Conservation (phyloP, 202 grass and related monocot species). For the Setaria viridis region DNA sequence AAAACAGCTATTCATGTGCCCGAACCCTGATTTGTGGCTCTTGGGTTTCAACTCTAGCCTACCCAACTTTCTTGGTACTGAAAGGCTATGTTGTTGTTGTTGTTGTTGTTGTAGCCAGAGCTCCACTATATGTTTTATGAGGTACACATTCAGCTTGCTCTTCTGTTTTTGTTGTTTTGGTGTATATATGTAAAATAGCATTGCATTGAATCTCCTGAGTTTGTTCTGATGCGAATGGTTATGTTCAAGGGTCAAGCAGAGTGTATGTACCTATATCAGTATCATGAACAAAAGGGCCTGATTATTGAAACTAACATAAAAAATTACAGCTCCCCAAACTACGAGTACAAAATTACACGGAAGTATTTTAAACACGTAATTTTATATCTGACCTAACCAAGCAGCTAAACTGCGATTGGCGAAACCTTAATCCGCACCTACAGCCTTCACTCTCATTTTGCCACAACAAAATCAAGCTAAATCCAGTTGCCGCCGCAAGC, state of each 20-base stretch:
- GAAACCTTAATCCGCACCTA: slow-evolving; percentile 12
- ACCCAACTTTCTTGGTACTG: no score
- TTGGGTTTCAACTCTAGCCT: no score
- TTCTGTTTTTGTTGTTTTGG: neutral
- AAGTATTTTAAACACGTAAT: neutral
- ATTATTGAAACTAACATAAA: neutral
- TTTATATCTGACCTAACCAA: neutral
- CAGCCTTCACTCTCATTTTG: slow-evolving; percentile 21
- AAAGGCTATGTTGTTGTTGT: neutral
- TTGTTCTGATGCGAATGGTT: neutral
- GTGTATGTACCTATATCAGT: neutral
- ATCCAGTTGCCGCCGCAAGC: neutral
- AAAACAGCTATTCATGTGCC: no score
- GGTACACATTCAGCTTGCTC: neutral
- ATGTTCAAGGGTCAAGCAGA: neutral
- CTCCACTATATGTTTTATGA: neutral
- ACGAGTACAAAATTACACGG: neutral
- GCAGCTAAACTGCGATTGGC: neutral
- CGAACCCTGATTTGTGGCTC: no score
- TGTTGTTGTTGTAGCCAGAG: neutral
- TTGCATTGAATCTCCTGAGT: neutral
- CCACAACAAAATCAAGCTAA: neutral
- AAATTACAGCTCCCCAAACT: no score
- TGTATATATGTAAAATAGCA: neutral
- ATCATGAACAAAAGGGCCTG: neutral